Conservation (phyloP, 768 basidiomycete species). For the Tephrocybe sp. region DNA sequence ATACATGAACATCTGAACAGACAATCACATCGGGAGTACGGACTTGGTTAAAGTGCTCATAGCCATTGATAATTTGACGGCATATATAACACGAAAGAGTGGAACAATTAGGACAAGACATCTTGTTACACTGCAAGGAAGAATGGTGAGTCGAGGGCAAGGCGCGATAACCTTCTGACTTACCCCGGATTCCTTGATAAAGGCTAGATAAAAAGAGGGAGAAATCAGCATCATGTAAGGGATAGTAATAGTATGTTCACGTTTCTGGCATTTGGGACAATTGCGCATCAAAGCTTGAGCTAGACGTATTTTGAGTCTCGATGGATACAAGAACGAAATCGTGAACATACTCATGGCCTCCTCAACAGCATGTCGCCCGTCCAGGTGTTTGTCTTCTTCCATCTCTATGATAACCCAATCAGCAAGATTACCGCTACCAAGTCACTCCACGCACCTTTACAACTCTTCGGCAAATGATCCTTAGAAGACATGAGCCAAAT, state of each 20-base stretch:
- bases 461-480: slow-evolving; percentile 83
- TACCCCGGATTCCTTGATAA: slow-evolving; percentile 80
- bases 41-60: slow-evolving; percentile 79
- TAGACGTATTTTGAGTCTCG: slow-evolving; percentile 24
- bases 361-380: slow-evolving; percentile 78
- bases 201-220: slow-evolving; percentile 44
- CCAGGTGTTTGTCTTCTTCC: slow-evolving; percentile 72
- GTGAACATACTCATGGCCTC: slow-evolving; percentile 84
- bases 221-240: slow-evolving; percentile 2
- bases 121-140: slow-evolving; percentile 81
- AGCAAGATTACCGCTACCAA: not conserved
- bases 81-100: slow-evolving; percentile 87
- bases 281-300: slow-evolving; percentile 83
- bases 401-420: slow-evolving; percentile 46
- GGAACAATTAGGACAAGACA: slow-evolving; percentile 73
- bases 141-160: not conserved
- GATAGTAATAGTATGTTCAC: slow-evolving; percentile 34
- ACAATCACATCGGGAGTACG: no score
- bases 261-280: slow-evolving; percentile 85
- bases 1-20: no score
- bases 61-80: slow-evolving; percentile 67
- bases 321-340: not conserved
- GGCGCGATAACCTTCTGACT: slow-evolving; percentile 20
- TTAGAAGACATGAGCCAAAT: slow-evolving; percentile 18
- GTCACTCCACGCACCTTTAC: slow-evolving; percentile 55